Percentiles rank a stretch among this genome's conserved stretches.
Conservation (phyloP, 768 basidiomycete species). For the Hygrophoropsis aurantiaca region DNA sequence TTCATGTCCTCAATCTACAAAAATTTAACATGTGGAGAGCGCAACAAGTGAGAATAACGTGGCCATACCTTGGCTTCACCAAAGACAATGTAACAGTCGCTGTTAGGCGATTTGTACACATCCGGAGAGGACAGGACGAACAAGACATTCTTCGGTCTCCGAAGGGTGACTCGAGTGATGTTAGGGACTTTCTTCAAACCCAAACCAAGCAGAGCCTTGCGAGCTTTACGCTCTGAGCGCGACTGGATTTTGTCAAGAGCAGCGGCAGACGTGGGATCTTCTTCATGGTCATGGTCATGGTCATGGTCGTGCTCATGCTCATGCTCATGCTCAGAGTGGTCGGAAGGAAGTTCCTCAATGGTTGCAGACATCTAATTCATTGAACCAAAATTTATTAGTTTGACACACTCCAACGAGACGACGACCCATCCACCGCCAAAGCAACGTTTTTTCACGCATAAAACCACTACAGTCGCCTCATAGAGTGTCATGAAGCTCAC, state of each 20-base stretch:
- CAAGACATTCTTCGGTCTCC: slow-evolving; percentile 94
- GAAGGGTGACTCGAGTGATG: slow-evolving; percentile 93
- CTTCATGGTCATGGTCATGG: slow-evolving; percentile 61
- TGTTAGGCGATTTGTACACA: slow-evolving; percentile 96
- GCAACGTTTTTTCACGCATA: background rate
- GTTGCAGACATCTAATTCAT: slow-evolving; percentile 67
- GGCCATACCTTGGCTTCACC: slow-evolving; percentile 85
- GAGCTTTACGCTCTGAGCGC: slow-evolving; percentile 90
- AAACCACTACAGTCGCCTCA: background rate
- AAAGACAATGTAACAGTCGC: slow-evolving; percentile 98
- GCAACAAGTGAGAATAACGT: background rate
- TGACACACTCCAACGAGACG: slow-evolving; percentile 22
- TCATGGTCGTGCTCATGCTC: slow-evolving; percentile 43
- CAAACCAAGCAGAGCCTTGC: slow-evolving; percentile 88
- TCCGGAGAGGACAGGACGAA: slow-evolving; percentile 93
- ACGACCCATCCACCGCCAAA: slow-evolving; percentile 29
- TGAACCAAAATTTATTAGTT: slow-evolving; percentile 21
- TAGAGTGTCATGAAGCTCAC: slow-evolving; percentile 9
- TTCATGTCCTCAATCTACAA: slow-evolving; percentile 84
- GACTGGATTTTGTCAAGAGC: slow-evolving; percentile 93
- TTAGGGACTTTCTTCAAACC: slow-evolving; percentile 91
- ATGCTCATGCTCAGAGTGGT: slow-evolving; percentile 72
- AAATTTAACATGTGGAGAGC: background rate
- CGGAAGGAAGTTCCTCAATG: slow-evolving; percentile 81
- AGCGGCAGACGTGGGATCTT: slow-evolving; percentile 81